Evolutionary conservation across 352 stramenopile genomes (phyloP), one percentile per base, ranked within the genome.

Genomic region (Pythium folliculosum): DNA sequence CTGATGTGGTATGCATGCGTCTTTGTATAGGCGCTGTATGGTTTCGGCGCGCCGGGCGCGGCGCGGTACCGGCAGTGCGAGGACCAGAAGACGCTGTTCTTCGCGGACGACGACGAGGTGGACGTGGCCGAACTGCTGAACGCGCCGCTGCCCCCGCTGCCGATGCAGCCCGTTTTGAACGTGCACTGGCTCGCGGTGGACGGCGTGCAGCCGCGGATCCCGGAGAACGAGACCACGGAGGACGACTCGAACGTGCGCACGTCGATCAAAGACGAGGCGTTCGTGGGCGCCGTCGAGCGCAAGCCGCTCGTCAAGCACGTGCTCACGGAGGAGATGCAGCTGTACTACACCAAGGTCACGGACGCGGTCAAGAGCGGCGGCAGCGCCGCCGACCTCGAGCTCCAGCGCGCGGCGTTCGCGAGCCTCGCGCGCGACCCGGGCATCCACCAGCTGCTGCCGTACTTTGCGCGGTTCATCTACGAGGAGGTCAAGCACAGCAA

Each of bases 311-410:
- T 92, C 32, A 95, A 95, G 70, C 87, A 95, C 76, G 84, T 94
- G 60, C 73, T 97, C 40, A 94, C 88, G 5, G 84, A 95, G 51
- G 89, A 97, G 72, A 94, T 97, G 82, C 88, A 96, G 63, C 66
- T 96, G 7, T 97, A 95, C 75, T 97, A 91, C 62, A 86, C 84
- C n/a, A 95, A 91, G 61, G 84, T 95, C 51, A 95, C 84, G 40
- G 84, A 93, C 12, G 87, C 87, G 0, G 74, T 95, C 60, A 91
- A 93, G 63, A 56, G 53, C 43, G 82, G 79, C 64, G 82, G 27
- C 27, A 32, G 27, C 27, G 27, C 27, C 27, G 27, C 86, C 66
- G 83, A 91, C 59, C 81, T 81, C 35, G 78, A 89, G 67, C 73
- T 88, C 45, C 84, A 93, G 71, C 82, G 85, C 43, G 87, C 88